Evolutionary conservation across 148 eudicot genomes (phyloP).

Genomic region (Polygonum maritimum): DNA sequence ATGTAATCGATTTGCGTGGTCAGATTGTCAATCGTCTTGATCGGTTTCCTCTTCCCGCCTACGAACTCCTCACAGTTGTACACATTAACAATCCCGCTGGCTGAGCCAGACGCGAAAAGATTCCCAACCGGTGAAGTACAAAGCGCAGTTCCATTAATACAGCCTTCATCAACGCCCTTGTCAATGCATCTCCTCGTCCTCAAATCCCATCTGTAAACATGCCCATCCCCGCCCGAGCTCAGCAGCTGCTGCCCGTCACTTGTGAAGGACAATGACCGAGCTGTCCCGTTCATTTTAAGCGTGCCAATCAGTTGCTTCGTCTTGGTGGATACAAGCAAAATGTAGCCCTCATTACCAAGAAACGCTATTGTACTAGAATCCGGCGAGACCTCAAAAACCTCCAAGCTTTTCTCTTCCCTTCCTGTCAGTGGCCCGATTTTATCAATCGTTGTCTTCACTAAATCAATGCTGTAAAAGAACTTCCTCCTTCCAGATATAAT

Average conservation of each 20-base stretch:
- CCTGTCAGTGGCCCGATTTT: conserved; percentile 75
- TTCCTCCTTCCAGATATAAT: conserved; percentile 75
- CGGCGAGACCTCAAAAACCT: conserved; percentile 78
- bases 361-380: conserved; percentile 88
- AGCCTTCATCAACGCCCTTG: conserved; percentile 80
- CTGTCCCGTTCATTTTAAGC: conserved; percentile 89
- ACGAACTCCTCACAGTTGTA: conserved; percentile 73
- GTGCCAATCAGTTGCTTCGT: conserved; percentile 84
- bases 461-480: conserved; percentile 73
- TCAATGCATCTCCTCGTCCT: conserved; percentile 76
- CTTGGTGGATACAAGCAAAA: conserved; percentile 70
- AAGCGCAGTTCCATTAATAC: conserved; percentile 59
- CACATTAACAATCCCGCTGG: conserved; percentile 73
- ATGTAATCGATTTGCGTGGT: conserved; percentile 56
- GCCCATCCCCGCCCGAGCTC: conserved; percentile 92
- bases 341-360: conserved; percentile 85
- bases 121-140: conserved; percentile 61
- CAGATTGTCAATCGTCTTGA: conserved; percentile 62
- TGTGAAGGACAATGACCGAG: conserved; percentile 66
- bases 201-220: conserved; percentile 82
- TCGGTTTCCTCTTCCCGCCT: conserved; percentile 80
- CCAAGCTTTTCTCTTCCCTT: conserved; percentile 89
- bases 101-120: conserved; percentile 81
- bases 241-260: conserved; percentile 56
- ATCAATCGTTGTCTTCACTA: conserved; percentile 63